Evolutionary conservation across 306 rosid species (phyloP).

Genomic region (Citrullus mucosospermus): DNA sequence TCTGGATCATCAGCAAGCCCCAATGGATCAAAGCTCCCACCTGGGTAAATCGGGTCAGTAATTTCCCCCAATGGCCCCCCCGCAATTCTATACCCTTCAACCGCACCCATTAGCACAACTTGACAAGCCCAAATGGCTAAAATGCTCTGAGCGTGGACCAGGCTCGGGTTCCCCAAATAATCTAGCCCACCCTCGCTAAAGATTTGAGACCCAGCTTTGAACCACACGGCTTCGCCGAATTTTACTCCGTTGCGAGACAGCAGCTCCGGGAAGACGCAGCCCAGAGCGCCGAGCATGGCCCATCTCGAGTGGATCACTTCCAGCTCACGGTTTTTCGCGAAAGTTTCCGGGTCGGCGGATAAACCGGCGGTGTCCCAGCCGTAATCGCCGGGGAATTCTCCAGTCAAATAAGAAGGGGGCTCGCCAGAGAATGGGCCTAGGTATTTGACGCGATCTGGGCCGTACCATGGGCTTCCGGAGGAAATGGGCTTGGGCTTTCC

Average conservation of each 20-base stretch:
- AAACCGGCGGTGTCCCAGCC: slow-evolving; percentile 31
- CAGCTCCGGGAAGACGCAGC: slow-evolving; percentile 27
- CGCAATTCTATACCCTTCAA: slow-evolving; percentile 12
- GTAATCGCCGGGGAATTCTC: slow-evolving; percentile 28
- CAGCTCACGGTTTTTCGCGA: slow-evolving; percentile 22
- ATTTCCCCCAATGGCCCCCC: slow-evolving; percentile 19
- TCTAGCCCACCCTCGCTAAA: slow-evolving; percentile 28
- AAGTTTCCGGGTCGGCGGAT: slow-evolving; percentile 25
- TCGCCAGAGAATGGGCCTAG: slow-evolving; percentile 31
- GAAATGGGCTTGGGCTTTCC: slow-evolving; percentile 11
- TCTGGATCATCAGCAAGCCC: slow-evolving; percentile 17
- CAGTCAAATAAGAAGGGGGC: slow-evolving; percentile 17
- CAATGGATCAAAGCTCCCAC: slow-evolving; percentile 19
- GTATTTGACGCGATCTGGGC: slow-evolving; percentile 23
- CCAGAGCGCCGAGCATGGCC: slow-evolving; percentile 22
- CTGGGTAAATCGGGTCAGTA: slow-evolving; percentile 12
- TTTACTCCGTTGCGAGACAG: slow-evolving; percentile 24
- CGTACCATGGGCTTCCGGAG: slow-evolving; percentile 23
- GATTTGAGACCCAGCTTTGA: slow-evolving; percentile 26
- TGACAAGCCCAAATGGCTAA: slow-evolving; percentile 19
- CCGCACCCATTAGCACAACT: slow-evolving; percentile 20
- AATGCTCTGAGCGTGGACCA: slow-evolving; percentile 23
- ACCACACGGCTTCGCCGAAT: slow-evolving; percentile 30
- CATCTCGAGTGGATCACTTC: slow-evolving; percentile 22
- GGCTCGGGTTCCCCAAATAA: slow-evolving; percentile 25